Evolutionary conservation across 768 basidiomycete species (phyloP).

Genomic region (Termitomyces sp.): DNA sequence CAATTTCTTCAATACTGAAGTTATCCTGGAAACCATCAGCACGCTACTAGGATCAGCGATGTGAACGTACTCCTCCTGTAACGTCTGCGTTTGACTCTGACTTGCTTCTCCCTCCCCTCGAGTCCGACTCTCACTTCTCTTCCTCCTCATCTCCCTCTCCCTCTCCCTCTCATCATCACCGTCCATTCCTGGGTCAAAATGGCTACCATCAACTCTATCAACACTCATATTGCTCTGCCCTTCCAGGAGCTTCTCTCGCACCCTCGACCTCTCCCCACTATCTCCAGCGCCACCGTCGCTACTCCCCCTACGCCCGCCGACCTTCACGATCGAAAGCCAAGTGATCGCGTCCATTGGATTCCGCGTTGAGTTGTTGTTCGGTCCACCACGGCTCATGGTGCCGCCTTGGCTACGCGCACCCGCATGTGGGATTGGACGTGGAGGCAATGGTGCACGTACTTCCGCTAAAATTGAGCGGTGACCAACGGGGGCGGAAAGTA

Average conservation of each 20-base stretch:
- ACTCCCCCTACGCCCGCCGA: conserved; percentile 48
- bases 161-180: conserved; percentile 4
- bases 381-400: conserved; percentile 44
- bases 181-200: conserved; percentile 13
- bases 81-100: conserved; percentile 30
- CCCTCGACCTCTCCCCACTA: conserved; percentile 39
- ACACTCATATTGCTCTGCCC: conserved; percentile 28
- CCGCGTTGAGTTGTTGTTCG: conserved; percentile 40
- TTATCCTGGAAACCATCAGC: conserved; percentile 43
- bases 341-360: conserved; percentile 52
- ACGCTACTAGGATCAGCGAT: not conserved
- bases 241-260: conserved; percentile 28
- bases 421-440: conserved; percentile 1
- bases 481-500: conserved; percentile 64
- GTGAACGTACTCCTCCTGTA: conserved; percentile 68
- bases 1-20: conserved; percentile 63
- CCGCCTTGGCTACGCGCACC: conserved; percentile 23
- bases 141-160: conserved; percentile 16
- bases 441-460: conserved; percentile 42
- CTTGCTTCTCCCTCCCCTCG: conserved; percentile 23
- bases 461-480: conserved; percentile 64
- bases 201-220: conserved; percentile 5
- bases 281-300: conserved; percentile 50
- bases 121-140: conserved; percentile 44
- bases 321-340: conserved; percentile 72